Evolutionary conservation across 768 basidiomycete genomes (phyloP).

Genomic region (Leccinum truebloodii): DNA sequence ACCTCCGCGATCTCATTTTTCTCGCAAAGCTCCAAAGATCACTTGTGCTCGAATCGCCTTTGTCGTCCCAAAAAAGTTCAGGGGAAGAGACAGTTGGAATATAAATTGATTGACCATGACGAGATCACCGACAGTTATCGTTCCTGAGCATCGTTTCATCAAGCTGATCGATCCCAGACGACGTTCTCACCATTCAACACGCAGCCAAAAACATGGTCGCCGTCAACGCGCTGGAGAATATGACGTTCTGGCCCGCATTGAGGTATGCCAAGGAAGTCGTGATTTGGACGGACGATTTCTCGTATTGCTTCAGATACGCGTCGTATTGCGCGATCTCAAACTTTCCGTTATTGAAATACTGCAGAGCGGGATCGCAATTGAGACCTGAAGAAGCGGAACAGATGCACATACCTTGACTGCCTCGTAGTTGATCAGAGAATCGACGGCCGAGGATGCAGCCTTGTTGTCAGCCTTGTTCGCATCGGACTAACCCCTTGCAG

Average conservation of each 20-base stretch:
- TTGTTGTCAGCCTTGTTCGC: conserved; percentile 97
- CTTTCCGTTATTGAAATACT: conserved; percentile 98
- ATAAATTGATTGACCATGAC: conserved; percentile 99
- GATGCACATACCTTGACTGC: conserved; percentile 85
- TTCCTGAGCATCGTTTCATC: conserved; percentile 51
- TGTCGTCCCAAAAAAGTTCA: conserved; percentile 65
- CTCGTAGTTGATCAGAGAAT: conserved; percentile 97
- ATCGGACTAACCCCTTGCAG: conserved; percentile 46
- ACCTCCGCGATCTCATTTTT: not conserved
- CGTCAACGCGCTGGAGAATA: conserved; percentile 92
- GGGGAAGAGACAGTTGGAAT: conserved; percentile 93
- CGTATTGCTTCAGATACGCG: conserved; percentile 80
- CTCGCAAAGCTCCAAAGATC: not conserved
- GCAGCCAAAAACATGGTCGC: conserved; percentile 93
- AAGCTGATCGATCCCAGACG: not conserved
- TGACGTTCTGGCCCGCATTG: conserved; percentile 96
- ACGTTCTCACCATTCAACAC: conserved; percentile 71
- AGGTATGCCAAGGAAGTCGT: conserved; percentile 91
- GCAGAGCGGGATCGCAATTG: conserved; percentile 7
- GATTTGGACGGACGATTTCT: conserved; percentile 91
- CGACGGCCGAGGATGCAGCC: conserved; percentile 90
- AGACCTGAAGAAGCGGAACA: not conserved
- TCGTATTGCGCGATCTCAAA: conserved; percentile 93
- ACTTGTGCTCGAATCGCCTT: not conserved
- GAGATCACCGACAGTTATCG: conserved; percentile 97